phyloP scores from a whole-genome alignment of 2,329 filamentous ascomycete genomes.

The Diplodia scrobiculata region DNA sequence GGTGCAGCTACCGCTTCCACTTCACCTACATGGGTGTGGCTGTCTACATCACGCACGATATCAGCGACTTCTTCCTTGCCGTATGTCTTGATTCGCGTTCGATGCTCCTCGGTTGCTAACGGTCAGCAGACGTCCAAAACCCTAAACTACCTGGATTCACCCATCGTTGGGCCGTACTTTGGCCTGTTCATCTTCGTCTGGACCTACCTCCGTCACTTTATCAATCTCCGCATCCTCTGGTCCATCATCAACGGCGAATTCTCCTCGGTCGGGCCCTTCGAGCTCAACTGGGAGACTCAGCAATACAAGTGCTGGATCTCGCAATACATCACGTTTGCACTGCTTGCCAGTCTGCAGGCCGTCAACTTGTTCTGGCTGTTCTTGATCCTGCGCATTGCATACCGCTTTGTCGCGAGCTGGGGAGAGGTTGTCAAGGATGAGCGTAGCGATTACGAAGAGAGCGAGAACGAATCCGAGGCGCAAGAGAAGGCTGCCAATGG shows the following conservation, averaged over 20 bases:
- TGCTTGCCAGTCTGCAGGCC: constrained; percentile 69
- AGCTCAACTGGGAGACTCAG: constrained; percentile 72
- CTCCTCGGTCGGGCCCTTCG: constrained; percentile 71
- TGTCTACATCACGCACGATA: constrained; percentile 92
- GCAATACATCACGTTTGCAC: constrained; percentile 65
- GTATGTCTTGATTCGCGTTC: constrained; percentile 56
- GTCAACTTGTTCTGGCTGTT: constrained; percentile 83
- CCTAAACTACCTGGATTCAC: constrained; percentile 84
- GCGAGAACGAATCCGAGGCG: constrained; percentile 25
- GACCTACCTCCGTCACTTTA: constrained; percentile 86
- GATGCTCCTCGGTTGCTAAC: constrained; percentile 24
- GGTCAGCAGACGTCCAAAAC: constrained; percentile 76
- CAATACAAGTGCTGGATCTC: constrained; percentile 76
- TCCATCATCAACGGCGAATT: constrained; percentile 72
- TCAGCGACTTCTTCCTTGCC: constrained; percentile 93
- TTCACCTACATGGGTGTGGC: constrained; percentile 94
- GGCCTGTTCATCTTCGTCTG: constrained; percentile 77
- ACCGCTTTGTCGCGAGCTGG: constrained; percentile 63
- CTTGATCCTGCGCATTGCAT: constrained; percentile 73
- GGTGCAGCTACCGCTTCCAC: constrained; percentile 88
- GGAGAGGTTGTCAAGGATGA: constrained; percentile 66
- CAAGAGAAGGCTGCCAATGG: constrained; percentile 18
- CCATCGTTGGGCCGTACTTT: constrained; percentile 81
- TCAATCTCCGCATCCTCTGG: constrained; percentile 75
- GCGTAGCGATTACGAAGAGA: constrained; percentile 65